phyloP scores from a whole-genome alignment of 352 stramenopile species.

The Phytophthora agathidicida region DNA sequence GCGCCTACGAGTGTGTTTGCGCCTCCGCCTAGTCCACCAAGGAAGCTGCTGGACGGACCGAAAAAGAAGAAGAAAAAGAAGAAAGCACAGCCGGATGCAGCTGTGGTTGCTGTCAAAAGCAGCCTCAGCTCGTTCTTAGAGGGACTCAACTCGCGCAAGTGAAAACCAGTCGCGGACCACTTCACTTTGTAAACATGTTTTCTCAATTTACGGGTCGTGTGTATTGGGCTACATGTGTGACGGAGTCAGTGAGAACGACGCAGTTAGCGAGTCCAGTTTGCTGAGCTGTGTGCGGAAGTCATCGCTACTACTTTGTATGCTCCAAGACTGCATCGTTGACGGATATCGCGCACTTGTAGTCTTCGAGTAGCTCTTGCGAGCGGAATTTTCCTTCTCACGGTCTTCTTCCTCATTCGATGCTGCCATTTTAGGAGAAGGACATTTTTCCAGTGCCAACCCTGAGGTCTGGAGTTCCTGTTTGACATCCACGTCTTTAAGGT shows the following conservation, averaged over 20 bases:
- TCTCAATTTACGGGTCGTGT: not conserved
- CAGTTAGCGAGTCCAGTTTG: conserved; percentile 29
- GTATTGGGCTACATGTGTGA: conserved; percentile 27
- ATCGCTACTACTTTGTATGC: conserved; percentile 29
- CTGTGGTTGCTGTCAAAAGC: conserved; percentile 62
- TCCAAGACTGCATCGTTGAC: conserved; percentile 52
- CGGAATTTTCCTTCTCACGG: not conserved
- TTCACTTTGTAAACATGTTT: conserved; percentile 10
- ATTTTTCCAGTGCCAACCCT: conserved; percentile 15
- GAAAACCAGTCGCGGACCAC: conserved; percentile 11
- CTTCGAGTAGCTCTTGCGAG: conserved; percentile 33
- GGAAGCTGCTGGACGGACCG: conserved; percentile 71
- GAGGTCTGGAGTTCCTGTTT: conserved; percentile 8
- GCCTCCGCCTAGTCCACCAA: conserved; percentile 54
- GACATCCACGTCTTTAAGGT: conserved; percentile 10
- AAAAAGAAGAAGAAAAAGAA: conserved; percentile 78
- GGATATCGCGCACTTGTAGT: conserved; percentile 38
- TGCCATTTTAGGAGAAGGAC: conserved; percentile 23
- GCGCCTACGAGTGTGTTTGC: conserved; percentile 53
- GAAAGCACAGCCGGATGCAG: conserved; percentile 29
- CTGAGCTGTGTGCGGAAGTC: conserved; percentile 37
- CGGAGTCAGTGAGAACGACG: conserved; percentile 26
- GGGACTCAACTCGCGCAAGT: conserved; percentile 47
- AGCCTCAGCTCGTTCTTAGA: conserved; percentile 69
- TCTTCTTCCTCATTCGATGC: not conserved